Evolutionary conservation across 2,329 filamentous ascomycete genomes (phyloP).

Genomic region (Cercospora sp.): DNA sequence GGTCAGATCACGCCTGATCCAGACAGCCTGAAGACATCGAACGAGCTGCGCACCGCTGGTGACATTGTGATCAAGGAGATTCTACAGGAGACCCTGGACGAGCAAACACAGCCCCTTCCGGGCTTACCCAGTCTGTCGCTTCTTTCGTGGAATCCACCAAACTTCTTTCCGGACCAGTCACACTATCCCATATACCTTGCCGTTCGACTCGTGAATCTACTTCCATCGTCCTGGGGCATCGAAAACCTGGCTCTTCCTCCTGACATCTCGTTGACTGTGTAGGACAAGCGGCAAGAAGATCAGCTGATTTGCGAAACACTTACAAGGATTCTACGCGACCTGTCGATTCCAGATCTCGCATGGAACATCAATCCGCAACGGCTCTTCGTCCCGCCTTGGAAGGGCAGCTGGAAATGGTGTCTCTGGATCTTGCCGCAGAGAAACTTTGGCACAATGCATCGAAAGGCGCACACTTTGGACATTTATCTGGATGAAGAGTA

Average conservation of each 20-base stretch:
- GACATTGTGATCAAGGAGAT: neutral
- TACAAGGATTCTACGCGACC: neutral
- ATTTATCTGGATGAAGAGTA: neutral
- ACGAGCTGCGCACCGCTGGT: neutral
- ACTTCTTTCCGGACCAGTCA: neutral
- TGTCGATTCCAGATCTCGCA: neutral
- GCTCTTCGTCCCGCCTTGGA: neutral
- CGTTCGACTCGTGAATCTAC: neutral
- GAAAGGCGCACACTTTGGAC: neutral
- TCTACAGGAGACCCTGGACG: neutral
- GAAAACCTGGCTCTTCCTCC: neutral
- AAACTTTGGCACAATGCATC: neutral
- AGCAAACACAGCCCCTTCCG: neutral
- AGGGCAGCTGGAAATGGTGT: neutral
- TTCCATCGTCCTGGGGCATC: neutral
- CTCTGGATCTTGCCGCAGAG: neutral
- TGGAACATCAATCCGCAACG: neutral
- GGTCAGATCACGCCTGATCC: neutral
- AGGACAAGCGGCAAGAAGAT: constrained; percentile 1
- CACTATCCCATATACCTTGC: neutral
- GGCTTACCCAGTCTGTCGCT: neutral
- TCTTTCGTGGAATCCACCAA: neutral
- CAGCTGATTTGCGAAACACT: neutral
- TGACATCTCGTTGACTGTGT: neutral
- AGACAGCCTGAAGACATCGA: neutral